phyloP scores from a whole-genome alignment of 2,329 filamentous ascomycete species.

The Furcasterigmium furcatum region DNA sequence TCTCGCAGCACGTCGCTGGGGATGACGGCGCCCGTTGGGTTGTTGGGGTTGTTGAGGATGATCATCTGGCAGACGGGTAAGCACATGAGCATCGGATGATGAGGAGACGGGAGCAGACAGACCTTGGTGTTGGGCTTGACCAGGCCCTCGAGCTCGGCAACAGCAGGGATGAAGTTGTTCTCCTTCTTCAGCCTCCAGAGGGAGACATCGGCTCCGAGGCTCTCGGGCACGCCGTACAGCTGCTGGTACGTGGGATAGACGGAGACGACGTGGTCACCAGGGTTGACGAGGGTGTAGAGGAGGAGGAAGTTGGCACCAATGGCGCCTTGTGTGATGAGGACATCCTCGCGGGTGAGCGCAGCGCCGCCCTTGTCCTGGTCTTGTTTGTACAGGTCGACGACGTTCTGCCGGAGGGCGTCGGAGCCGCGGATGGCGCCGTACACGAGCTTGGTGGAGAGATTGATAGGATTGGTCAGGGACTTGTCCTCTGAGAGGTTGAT shows the following conservation, averaged over 20 bases:
- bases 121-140: conserved; percentile 68
- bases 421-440: conserved; percentile 75
- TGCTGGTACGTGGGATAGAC: conserved; percentile 83
- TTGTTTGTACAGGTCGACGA: conserved; percentile 47
- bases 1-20: conserved; percentile 56
- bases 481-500: conserved; percentile 55
- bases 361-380: not conserved
- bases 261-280: conserved; percentile 77
- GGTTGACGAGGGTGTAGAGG: conserved; percentile 65
- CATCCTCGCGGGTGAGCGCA: conserved; percentile 47
- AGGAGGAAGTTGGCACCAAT: conserved; percentile 75
- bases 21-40: conserved; percentile 73
- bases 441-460: conserved; percentile 55
- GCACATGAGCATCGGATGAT: conserved; percentile 3
- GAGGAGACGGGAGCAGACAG: conserved; percentile 26
- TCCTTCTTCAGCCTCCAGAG: conserved; percentile 66
- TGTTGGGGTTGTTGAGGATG: conserved; percentile 71
- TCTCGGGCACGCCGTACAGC: conserved; percentile 69
- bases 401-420: conserved; percentile 56
- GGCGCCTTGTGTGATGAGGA: conserved; percentile 72
- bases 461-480: conserved; percentile 33
- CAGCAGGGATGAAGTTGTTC: conserved; percentile 61
- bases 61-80: conserved; percentile 34
- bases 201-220: conserved; percentile 69
- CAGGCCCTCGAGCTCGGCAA: conserved; percentile 60